Base-by-base conservation (phyloP, 768 basidiomycete species). In the Candolleomyces aberdarensis region DNA sequence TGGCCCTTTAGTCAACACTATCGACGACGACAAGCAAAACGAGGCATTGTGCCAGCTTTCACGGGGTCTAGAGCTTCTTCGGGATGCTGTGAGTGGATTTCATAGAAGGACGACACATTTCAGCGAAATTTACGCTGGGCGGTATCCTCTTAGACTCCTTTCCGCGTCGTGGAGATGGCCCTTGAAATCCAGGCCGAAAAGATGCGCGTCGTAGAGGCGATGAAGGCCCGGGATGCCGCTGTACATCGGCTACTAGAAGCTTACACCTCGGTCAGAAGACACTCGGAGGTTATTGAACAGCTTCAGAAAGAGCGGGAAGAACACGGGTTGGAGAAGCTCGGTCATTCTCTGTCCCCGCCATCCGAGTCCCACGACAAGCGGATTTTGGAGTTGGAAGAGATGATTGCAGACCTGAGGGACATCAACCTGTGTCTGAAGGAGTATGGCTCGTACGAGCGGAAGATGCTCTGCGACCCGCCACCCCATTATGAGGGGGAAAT, bases 211-310 rank as follows among this genome's bases (percentile, higher is more conserved):
- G 71, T 70, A 20, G 87, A 90, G 66, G 86, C 85, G 1, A 69
- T 86, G 56, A 75, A 72, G 29, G 89, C 88, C 32, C 83, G 89
- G 44, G 89, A 91, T 66, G 80, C 78, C 32, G 82, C 80, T 15
- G 81, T 88, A 1, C 72, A 80, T 46, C 83, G 82, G 32, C 79
- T 91, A 13, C 76, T 81, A 36, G 80, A 84, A 50, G 86, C 86
- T 10, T 87, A 85, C 66, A 69, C 74, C 14, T 84, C 85, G 0
- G 74, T 90, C 64, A 80, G 80, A n/a, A 80, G 86, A 67, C 89
- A 89, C 71, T 77, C 80, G 1, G 75, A 76, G 20, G 68, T 75
- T 7, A 81, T 89, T 60, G 76, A 80, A 39, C 75, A 70, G 7
- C 68, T 88, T 48, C 78, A 83, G 63, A 72, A 74, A 58, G 77